phyloP scores from a whole-genome alignment of 345 rosid genomes.

The Populus nigra region DNA sequence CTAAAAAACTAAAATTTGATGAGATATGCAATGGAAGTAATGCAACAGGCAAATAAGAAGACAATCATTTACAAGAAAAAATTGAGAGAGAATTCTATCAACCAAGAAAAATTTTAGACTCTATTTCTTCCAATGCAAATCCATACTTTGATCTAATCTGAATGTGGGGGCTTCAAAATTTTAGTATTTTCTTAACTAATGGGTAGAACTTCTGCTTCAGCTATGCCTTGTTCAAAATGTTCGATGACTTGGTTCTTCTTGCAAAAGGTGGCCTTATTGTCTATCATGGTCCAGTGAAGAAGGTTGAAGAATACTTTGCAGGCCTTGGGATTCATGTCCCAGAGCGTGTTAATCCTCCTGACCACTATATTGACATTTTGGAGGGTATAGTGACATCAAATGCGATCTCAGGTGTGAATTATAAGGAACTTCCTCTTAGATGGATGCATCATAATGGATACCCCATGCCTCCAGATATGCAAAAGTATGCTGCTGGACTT shows the following conservation, averaged over 20 bases:
- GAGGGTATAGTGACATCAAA: constrained; percentile 70
- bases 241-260: constrained; percentile 79
- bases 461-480: constrained; percentile 70
- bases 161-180: not conserved
- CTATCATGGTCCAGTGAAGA: constrained; percentile 72
- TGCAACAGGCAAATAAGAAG: too few relatives aligned
- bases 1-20: too few relatives aligned
- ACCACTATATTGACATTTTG: constrained; percentile 75
- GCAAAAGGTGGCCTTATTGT: constrained; percentile 89
- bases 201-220: constrained; percentile 46
- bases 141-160: not conserved
- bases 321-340: constrained; percentile 78
- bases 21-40: too few relatives aligned
- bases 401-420: constrained; percentile 41
- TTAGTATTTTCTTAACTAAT: constrained; percentile 9
- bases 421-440: constrained; percentile 74
- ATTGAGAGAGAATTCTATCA: too few relatives aligned
- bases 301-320: constrained; percentile 80
- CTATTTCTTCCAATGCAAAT: too few relatives aligned
- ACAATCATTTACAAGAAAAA: too few relatives aligned
- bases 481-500: constrained; percentile 32
- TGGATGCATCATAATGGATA: constrained; percentile 94
- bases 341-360: constrained; percentile 92
- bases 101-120: too few relatives aligned
- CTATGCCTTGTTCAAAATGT: constrained; percentile 78